Conservation (phyloP, 164 flowering plant species). For the Vitis riparia region DNA sequence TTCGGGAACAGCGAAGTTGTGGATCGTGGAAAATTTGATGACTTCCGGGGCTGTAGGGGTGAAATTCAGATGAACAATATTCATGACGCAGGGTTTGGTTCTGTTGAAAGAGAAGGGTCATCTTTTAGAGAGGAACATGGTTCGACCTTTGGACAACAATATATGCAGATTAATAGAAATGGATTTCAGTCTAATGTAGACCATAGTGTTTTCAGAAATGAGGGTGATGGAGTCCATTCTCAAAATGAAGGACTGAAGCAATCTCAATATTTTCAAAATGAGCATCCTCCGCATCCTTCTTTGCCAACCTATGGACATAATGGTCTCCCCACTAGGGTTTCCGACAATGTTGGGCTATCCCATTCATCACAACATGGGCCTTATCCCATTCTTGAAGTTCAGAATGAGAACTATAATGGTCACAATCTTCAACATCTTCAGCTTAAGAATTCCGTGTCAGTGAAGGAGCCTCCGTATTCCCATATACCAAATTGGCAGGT, state of each 20-base stretch:
- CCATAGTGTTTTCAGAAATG: no score
- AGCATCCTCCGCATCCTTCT: no score
- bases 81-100: constrained; percentile 15
- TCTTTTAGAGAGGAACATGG: constrained; percentile 10
- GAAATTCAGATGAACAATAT: constrained; percentile 2
- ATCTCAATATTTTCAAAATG: no score
- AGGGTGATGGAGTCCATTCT: no score
- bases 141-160: constrained; percentile 12
- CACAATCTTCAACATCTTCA: constrained; percentile 13
- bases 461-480: constrained; percentile 14
- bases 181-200: neutral
- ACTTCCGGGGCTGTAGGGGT: constrained; percentile 5
- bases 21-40: constrained; percentile 6
- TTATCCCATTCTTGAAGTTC: constrained; percentile 2
- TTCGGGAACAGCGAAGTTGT: neutral
- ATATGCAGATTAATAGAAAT: constrained; percentile 3
- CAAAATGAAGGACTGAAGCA: no score
- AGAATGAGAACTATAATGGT: constrained; percentile 13
- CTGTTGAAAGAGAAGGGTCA: constrained; percentile 12
- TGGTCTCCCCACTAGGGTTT: constrained; percentile 1
- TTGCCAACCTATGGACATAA: neutral
- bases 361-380: neutral
- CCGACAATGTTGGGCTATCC: constrained; percentile 7
- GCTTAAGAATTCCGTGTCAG: constrained; percentile 9
- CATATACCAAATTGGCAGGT: constrained; percentile 11